These are phyloP conservation scores for Botrytis fabae DNA, from an alignment of 2,329 filamentous ascomycete species.

Conservation along the genomic window DNA sequence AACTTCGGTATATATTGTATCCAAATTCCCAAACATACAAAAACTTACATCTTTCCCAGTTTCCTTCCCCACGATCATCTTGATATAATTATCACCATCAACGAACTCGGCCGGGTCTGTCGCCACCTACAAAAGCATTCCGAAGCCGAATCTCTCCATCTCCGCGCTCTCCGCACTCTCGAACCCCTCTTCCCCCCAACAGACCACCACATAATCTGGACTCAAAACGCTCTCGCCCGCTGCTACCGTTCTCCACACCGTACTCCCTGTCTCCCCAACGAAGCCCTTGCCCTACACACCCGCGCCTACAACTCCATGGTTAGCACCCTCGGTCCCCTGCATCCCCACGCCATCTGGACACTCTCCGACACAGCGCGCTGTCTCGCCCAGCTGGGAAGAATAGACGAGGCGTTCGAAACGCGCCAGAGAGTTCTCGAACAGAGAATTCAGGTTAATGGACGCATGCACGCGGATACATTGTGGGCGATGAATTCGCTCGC, in stretches of 20 bases:
- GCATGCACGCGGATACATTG: constrained; percentile 12
- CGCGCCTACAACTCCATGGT: constrained; percentile 17
- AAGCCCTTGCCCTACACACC: constrained; percentile 13
- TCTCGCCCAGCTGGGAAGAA: background rate
- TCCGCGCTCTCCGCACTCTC: constrained; percentile 7
- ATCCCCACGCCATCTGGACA: constrained; percentile 19
- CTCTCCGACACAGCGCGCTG: constrained; percentile 18
- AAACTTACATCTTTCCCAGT: background rate
- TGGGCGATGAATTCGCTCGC: constrained; percentile 22
- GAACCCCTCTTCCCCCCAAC: constrained; percentile 13
- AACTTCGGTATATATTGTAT: constrained; percentile 6
- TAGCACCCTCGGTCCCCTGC: background rate
- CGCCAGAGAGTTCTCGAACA: background rate
- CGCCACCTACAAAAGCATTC: constrained; percentile 15
- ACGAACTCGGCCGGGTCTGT: constrained; percentile 22
- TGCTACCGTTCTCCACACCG: constrained; percentile 6
- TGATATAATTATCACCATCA: constrained; percentile 23
- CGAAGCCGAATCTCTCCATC: constrained; percentile 19
- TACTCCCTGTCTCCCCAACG: background rate
- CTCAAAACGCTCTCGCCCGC: constrained; percentile 18
- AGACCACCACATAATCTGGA: constrained; percentile 22
- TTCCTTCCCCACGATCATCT: constrained; percentile 19
- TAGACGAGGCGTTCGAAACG: background rate
- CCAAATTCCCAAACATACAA: background rate
- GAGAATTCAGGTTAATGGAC: background rate